A percentile compares a stretch with the other conserved stretches of the same genome.
These are phyloP conservation scores for Gonapodya prolifera DNA, from an alignment of 192 early-diverging fungal species.

Conservation along the genomic window DNA sequence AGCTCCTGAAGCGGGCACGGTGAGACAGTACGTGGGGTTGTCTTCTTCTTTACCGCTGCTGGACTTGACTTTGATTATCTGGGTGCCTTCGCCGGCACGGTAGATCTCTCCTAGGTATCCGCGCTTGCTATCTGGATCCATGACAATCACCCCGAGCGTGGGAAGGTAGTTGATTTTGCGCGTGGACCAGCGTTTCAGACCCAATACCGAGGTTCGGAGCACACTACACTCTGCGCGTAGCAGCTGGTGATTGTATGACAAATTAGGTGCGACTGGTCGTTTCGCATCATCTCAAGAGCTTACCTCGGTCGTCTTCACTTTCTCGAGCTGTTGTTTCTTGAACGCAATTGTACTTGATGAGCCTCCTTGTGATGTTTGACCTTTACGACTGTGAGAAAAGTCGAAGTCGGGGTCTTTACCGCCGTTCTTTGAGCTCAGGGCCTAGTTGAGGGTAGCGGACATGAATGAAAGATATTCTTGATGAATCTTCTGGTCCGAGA, in stretches of 20 bases:
- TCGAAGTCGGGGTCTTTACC: too few species aligned
- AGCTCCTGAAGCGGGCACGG: not conserved
- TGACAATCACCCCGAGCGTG: not conserved
- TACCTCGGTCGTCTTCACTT: not conserved
- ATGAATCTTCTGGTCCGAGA: too few species aligned
- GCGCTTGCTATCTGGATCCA: not conserved
- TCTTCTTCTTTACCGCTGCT: not conserved
- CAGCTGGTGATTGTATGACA: not conserved
- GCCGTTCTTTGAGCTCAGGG: too few species aligned
- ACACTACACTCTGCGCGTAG: not conserved
- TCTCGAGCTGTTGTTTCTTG: not conserved
- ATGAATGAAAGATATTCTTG: too few species aligned
- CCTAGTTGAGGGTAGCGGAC: too few species aligned
- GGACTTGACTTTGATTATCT: not conserved
- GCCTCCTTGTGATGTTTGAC: too few species aligned
- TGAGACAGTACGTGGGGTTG: not conserved
- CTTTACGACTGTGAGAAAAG: too few species aligned
- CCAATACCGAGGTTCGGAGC: not conserved
- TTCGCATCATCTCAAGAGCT: not conserved
- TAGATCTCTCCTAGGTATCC: not conserved
- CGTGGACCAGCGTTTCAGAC: not conserved
- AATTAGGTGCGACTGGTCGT: not conserved
- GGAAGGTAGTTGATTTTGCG: not conserved
- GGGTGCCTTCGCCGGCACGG: not conserved
- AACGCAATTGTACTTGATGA: not conserved